Percentiles rank a stretch among this genome's conserved stretches.
phyloP scores from a whole-genome alignment of 2,329 filamentous ascomycete genomes.

The Lojkania enalia region DNA sequence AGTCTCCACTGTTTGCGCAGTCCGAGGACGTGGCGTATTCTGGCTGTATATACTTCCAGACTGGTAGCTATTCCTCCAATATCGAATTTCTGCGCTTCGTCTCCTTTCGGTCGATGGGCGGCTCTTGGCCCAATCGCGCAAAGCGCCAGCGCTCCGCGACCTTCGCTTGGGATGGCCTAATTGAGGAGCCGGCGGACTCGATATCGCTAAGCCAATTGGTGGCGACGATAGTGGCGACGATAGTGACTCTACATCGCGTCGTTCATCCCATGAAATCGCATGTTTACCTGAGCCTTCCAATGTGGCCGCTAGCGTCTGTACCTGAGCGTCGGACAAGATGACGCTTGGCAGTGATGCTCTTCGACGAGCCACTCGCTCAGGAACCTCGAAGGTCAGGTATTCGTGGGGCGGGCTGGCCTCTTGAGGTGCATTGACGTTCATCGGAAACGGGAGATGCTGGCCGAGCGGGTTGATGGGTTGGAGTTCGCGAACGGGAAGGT shows the following conservation, averaged over 20 bases:
- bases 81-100: slow-evolving; percentile 41
- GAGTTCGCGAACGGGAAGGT: slow-evolving; percentile 37
- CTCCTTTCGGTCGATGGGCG: slow-evolving; percentile 28
- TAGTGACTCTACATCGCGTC: slow-evolving; percentile 23
- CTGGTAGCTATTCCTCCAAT: slow-evolving; percentile 41
- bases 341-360: slow-evolving; percentile 43
- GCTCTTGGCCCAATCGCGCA: slow-evolving; percentile 35
- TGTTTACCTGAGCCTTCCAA: slow-evolving; percentile 28
- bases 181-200: slow-evolving; percentile 27
- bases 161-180: slow-evolving; percentile 33
- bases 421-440: slow-evolving; percentile 47
- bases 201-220: slow-evolving; percentile 43
- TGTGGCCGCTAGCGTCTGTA: slow-evolving; percentile 27
- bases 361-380: slow-evolving; percentile 29
- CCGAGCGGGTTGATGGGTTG: slow-evolving; percentile 40
- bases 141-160: slow-evolving; percentile 44
- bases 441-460: slow-evolving; percentile 44
- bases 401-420: slow-evolving; percentile 38
- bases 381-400: slow-evolving; percentile 38
- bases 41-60: slow-evolving; percentile 38
- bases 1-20: slow-evolving; percentile 38
- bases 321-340: slow-evolving; percentile 26
- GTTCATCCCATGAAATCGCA: slow-evolving; percentile 34
- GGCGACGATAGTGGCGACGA: slow-evolving; percentile 26
- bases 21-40: slow-evolving; percentile 33